These are phyloP conservation scores for Symmetrospora coprosmae DNA, from an alignment of 768 basidiomycete genomes.

Conservation along the genomic window DNA sequence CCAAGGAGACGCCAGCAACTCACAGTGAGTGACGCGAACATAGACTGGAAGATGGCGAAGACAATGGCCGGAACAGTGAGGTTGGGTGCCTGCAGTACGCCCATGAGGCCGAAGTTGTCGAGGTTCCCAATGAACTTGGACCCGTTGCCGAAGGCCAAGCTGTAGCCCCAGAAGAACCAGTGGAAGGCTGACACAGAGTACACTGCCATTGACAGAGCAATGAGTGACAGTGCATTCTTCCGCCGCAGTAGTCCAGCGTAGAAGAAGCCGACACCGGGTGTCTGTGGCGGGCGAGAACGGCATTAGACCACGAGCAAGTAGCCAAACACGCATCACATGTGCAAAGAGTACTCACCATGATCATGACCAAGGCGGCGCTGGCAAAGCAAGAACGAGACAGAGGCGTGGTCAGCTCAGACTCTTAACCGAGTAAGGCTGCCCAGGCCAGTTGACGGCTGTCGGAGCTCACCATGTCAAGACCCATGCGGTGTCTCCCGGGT, in stretches of 20 bases:
- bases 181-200: slow-evolving; percentile 37
- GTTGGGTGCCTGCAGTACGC: slow-evolving; percentile 4
- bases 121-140: slow-evolving; percentile 72
- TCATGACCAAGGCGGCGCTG: slow-evolving; percentile 38
- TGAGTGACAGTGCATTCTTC: slow-evolving; percentile 41
- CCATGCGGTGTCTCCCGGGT: too few species aligned
- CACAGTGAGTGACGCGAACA: slow-evolving; percentile 58
- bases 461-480: too few species aligned
- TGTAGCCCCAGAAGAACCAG: slow-evolving; percentile 33
- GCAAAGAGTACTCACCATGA: slow-evolving; percentile 39
- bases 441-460: too few species aligned
- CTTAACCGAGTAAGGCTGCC: too few species aligned
- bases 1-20: neutral
- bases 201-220: slow-evolving; percentile 38
- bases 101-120: slow-evolving; percentile 49
- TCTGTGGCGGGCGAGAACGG: neutral
- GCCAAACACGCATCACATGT: slow-evolving; percentile 24
- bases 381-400: too few species aligned
- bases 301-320: neutral
- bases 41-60: slow-evolving; percentile 70
- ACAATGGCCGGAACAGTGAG: slow-evolving; percentile 51
- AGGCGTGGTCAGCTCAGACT: too few species aligned
- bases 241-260: slow-evolving; percentile 38
- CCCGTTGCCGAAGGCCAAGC: slow-evolving; percentile 40
- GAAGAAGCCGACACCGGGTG: slow-evolving; percentile 27